phyloP scores from a whole-genome alignment of 2,329 filamentous ascomycete species.

The Colletotrichum sidae region DNA sequence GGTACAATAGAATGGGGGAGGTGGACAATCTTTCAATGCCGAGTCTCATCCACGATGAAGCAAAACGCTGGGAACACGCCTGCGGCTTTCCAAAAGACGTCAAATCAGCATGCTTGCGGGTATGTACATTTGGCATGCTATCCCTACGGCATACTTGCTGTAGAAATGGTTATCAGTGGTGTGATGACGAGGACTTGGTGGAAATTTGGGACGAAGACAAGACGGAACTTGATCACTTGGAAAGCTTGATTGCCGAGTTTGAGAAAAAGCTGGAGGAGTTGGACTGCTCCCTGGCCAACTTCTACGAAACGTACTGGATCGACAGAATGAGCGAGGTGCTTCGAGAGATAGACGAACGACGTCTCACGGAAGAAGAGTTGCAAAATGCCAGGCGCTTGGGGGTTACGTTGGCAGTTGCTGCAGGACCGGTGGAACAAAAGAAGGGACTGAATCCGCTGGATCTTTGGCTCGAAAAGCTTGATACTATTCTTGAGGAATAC shows the following conservation, averaged over 20 bases:
- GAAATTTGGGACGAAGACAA: not conserved
- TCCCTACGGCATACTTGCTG: not conserved
- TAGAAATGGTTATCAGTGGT: too few relatives aligned
- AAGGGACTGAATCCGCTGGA: fast-evolving
- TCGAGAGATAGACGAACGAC: not conserved
- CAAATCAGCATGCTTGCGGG: fast-evolving
- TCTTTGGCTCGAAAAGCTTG: too few relatives aligned
- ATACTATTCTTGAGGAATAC: too few relatives aligned
- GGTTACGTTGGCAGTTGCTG: too few relatives aligned
- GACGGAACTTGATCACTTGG: not conserved
- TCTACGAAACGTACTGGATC: not conserved
- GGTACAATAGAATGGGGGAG: not conserved
- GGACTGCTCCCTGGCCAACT: not conserved
- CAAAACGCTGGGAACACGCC: not conserved
- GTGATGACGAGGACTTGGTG: too few relatives aligned
- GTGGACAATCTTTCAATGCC: too few relatives aligned
- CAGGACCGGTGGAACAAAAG: too few relatives aligned
- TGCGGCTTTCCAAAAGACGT: not conserved
- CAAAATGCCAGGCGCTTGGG: not conserved
- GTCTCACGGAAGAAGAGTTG: not conserved
- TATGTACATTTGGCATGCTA: not conserved
- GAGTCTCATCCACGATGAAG: too few relatives aligned
- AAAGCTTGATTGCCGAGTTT: not conserved
- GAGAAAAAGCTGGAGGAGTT: not conserved
- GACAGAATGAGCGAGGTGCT: not conserved